These are phyloP conservation scores for Fomitopsis schrenkii DNA, from an alignment of 1,284 basidiomycete species.

Conservation along the genomic window DNA sequence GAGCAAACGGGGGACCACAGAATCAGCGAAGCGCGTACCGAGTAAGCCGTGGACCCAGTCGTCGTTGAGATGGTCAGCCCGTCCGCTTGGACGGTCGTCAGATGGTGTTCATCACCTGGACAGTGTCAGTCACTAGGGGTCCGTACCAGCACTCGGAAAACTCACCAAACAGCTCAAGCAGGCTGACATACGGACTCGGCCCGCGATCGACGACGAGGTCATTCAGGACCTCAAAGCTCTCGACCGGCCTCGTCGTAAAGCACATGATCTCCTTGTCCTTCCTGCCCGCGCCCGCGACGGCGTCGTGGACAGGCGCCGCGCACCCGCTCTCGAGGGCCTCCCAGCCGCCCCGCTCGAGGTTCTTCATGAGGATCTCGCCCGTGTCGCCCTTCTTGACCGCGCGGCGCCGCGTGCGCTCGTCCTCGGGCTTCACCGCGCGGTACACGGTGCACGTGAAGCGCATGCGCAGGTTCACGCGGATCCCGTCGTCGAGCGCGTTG, in stretches of 20 bases:
- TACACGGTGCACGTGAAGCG: conserved; percentile 99
- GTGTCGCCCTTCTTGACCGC: conserved; percentile 90
- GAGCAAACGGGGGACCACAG: background rate
- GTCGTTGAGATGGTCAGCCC: conserved; percentile 95
- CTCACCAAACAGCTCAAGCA: conserved; percentile 94
- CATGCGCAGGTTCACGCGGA: conserved; percentile 98
- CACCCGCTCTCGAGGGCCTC: conserved; percentile 85
- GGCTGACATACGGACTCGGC: conserved; percentile 95
- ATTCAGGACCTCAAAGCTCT: conserved; percentile 97
- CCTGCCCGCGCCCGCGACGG: conserved; percentile 36
- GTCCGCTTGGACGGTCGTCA: conserved; percentile 99
- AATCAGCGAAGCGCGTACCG: conserved; percentile 45
- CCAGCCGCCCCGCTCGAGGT: conserved; percentile 87
- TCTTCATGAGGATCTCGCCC: conserved; percentile 93
- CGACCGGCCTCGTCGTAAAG: conserved; percentile 91
- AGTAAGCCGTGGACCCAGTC: conserved; percentile 98
- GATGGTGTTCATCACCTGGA: conserved; percentile 94
- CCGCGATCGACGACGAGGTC: conserved; percentile 98
- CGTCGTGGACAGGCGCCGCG: conserved; percentile 37
- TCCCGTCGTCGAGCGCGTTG: conserved; percentile 87
- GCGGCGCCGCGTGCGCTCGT: conserved; percentile 59
- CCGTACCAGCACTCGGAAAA: conserved; percentile 12
- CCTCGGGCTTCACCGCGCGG: conserved; percentile 75
- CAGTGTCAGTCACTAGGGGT: background rate
- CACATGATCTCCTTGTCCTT: conserved; percentile 99